Conservation (phyloP, 352 stramenopile species). For the Phytophthora ramorum region DNA sequence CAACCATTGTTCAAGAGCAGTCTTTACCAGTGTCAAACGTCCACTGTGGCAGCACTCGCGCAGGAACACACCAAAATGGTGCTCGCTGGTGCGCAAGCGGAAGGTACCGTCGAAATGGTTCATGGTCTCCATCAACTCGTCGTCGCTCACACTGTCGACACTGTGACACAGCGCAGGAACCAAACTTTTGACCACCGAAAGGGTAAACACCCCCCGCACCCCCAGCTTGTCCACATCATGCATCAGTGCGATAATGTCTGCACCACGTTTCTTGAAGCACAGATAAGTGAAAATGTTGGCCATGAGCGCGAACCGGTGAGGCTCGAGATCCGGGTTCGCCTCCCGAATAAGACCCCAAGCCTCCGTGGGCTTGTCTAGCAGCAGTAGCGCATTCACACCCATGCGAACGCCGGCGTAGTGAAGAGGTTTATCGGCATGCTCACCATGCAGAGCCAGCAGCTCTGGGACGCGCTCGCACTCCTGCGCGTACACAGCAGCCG, state of each 20-base stretch:
- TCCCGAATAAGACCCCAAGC: constrained; percentile 52
- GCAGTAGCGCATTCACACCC: constrained; percentile 59
- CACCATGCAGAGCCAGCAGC: constrained; percentile 44
- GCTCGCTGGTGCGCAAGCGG: constrained; percentile 39
- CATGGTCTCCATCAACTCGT: constrained; percentile 43
- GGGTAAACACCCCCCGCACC: constrained; percentile 40
- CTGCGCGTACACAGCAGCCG: constrained; percentile 56
- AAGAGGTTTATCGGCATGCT: constrained; percentile 38
- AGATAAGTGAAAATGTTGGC: constrained; percentile 62
- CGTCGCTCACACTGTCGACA: constrained; percentile 41
- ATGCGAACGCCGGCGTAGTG: constrained; percentile 54
- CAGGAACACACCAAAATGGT: constrained; percentile 48
- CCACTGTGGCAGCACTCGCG: constrained; percentile 47
- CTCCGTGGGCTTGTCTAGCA: constrained; percentile 50
- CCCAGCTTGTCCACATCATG: constrained; percentile 40
- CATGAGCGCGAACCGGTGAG: constrained; percentile 37
- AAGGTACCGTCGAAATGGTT: constrained; percentile 43
- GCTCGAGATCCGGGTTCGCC: constrained; percentile 33
- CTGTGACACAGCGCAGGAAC: constrained; percentile 46
- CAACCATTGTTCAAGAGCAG: constrained; percentile 41
- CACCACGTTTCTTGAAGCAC: constrained; percentile 39
- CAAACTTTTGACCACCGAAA: constrained; percentile 45
- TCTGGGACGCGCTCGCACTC: constrained; percentile 56
- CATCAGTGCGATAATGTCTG: constrained; percentile 45
- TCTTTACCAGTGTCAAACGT: constrained; percentile 39